Conservation (phyloP, 1,139 yeast genomes). For the Yamadazyma dendronema region DNA sequence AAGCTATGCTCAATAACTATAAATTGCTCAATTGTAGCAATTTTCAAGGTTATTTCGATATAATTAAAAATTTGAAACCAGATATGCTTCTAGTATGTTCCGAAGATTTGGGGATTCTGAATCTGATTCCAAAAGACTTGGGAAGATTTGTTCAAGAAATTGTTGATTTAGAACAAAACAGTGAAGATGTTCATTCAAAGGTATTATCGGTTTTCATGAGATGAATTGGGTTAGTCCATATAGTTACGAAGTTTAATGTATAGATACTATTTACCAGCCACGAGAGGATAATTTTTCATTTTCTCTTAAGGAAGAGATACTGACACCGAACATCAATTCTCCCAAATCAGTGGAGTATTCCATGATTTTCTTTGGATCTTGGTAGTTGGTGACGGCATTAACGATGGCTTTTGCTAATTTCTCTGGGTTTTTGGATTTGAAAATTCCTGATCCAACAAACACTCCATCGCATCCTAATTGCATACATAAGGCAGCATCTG, state of each 20-base stretch:
- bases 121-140: conserved; percentile 35
- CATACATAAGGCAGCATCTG: conserved; percentile 88
- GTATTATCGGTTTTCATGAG: background rate
- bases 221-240: background rate
- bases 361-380: conserved; percentile 62
- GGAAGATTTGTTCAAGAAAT: conserved; percentile 40
- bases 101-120: conserved; percentile 42
- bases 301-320: conserved; percentile 49
- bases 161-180: conserved; percentile 22
- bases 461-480: conserved; percentile 91
- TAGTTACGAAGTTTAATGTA: background rate
- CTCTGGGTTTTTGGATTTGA: conserved; percentile 73
- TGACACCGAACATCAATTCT: conserved; percentile 70
- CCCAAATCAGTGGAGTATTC: conserved; percentile 77
- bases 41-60: conserved; percentile 42
- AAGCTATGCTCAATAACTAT: conserved; percentile 28
- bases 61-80: conserved; percentile 42
- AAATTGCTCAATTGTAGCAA: conserved; percentile 43
- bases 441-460: conserved; percentile 88
- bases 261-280: conserved; percentile 54
- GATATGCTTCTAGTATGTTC: conserved; percentile 43
- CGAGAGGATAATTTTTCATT: conserved; percentile 50
- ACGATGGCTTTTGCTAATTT: conserved; percentile 79
- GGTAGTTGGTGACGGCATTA: conserved; percentile 73
- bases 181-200: conserved; percentile 11